Base-by-base conservation (phyloP, 169 alveolate genomes). In the Theileria orientalis region DNA sequence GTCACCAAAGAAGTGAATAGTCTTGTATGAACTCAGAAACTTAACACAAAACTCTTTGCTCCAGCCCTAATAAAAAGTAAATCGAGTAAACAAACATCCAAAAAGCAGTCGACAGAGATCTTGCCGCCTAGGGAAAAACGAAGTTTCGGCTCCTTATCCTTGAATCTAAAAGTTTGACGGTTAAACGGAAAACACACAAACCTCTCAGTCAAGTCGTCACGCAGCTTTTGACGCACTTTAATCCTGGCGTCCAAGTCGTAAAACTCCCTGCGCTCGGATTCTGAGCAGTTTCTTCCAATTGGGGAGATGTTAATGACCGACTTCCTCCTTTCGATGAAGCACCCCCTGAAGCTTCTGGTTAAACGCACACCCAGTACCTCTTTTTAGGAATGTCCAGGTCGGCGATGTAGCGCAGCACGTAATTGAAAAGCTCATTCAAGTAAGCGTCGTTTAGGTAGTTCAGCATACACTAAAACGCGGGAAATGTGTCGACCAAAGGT, bases 231-330 rank as follows among this genome's bases (percentile, higher is more conserved):
- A 7, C 90, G 72, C 23, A 79, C 61, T n/a, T 67, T 52, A 62
- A 90, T 74, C 64, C 80, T 60, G 32, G 84, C 67, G 83, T 97
- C 97, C 60, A 85, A 90, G 41, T 76, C 74, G 61, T 84, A 94
- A 78, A 96, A 97, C 21, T 93, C 96, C 23, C 87, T 93, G 71
- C 99, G 90, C 71, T 97, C 99, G 63, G 92, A 90, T 68, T 87
- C 77, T 21, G 96, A 74, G 73, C 99, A 96, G 85, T 95, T 95
- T 51, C 99, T 87, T 0, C 99, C 99, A 29, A 96, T 96, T 21
- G 99, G 99, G 29, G 97, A 92, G 23, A 97, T 78, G 69, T 97
- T 97, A 21, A 97, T 52, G 94, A 97, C 71, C n/a, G 99, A 98
- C 21, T 93, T 95, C 63, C 99, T 90, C 47, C 85, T 90, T 69